Base-by-base conservation (phyloP, 441 rosid species). In the Aquilaria agallochum region DNA sequence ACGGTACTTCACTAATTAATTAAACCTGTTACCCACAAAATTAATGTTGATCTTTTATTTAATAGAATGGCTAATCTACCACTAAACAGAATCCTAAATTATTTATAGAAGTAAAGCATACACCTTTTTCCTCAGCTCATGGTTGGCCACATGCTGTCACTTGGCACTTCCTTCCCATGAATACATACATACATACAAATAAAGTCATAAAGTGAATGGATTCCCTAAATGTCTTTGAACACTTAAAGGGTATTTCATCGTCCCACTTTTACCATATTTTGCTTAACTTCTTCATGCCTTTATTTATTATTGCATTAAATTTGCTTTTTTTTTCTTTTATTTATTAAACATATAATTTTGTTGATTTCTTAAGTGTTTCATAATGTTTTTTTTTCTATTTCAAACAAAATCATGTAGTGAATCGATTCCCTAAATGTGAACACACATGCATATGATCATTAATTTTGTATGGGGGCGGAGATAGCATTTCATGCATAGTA, bases 141-240 rank as follows among this genome's bases (percentile, higher is more conserved):
- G 63, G 73, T 32, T 70, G 78, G 78, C 73, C 81, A 76, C 78
- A 72, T 76, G 81, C 66, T 31, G 45, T 55, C 71, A 68, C 69
- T 65, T 27, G 30, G 20, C 31, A n/a, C 32, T 33, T 9, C 2
- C 10, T 53, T 31, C 1, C 2, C 33, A 5, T 11, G 10, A 36
- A n/a, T 54, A n/a, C 13, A 11, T 68, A 14, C 5, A 0, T 34
- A 14, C 61, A 67, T 61, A 66, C 64, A 60, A 63, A 45, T 51
- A 66, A 62, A 62, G 70, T 58, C 74, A 64, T 65, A 69, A 71
- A 55, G 46, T 13, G 14, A 66, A 54, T 50, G 54, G 40, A 20
- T 20, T 20, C 27, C 27, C 27, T 20, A 20, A 20, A 20, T 20
- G 27, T 20, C 27, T 20, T 20, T 20, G 3, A 10, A 50, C 56